Percentiles rank a stretch among this genome's conserved stretches.
These are phyloP conservation scores for Heterobasidion annosum DNA, from an alignment of 1,284 basidiomycete genomes.

Conservation along the genomic window DNA sequence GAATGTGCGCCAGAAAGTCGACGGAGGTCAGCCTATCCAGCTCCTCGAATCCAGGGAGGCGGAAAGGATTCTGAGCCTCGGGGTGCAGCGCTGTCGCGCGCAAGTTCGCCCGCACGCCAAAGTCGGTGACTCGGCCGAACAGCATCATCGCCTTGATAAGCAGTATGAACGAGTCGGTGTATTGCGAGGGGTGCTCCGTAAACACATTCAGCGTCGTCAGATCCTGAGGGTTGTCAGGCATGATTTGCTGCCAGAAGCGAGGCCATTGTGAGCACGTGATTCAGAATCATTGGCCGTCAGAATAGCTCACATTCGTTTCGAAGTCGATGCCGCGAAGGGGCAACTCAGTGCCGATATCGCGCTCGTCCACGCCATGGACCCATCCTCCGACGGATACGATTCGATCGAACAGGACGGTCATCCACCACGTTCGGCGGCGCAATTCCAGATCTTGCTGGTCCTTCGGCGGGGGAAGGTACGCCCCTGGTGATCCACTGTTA, in stretches of 20 bases:
- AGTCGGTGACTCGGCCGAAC: conserved; percentile 76
- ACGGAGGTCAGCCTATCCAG: conserved; percentile 57
- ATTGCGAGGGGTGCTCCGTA: conserved; percentile 57
- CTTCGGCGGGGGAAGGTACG: conserved; percentile 71
- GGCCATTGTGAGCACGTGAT: conserved; percentile 4
- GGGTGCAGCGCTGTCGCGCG: conserved; percentile 48
- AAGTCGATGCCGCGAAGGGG: conserved; percentile 68
- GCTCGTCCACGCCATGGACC: conserved; percentile 74
- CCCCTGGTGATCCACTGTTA: conserved; percentile 55
- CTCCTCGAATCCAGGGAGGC: conserved; percentile 50
- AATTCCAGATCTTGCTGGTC: conserved; percentile 66
- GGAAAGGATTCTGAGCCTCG: conserved; percentile 62
- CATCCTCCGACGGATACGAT: conserved; percentile 84
- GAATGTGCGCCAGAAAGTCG: conserved; percentile 62
- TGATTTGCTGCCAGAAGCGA: conserved; percentile 29
- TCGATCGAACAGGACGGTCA: conserved; percentile 77
- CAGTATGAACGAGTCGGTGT: conserved; percentile 71
- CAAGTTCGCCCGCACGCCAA: conserved; percentile 64
- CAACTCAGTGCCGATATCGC: conserved; percentile 73
- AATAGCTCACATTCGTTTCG: conserved; percentile 48
- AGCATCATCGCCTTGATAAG: conserved; percentile 75
- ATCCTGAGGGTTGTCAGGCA: conserved; percentile 66
- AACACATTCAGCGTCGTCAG: conserved; percentile 54
- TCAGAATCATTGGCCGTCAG: not conserved
- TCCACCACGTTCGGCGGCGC: conserved; percentile 78